Evolutionary conservation across 1,284 basidiomycete species (phyloP).

Genomic region (Neolentinus lepideus): DNA sequence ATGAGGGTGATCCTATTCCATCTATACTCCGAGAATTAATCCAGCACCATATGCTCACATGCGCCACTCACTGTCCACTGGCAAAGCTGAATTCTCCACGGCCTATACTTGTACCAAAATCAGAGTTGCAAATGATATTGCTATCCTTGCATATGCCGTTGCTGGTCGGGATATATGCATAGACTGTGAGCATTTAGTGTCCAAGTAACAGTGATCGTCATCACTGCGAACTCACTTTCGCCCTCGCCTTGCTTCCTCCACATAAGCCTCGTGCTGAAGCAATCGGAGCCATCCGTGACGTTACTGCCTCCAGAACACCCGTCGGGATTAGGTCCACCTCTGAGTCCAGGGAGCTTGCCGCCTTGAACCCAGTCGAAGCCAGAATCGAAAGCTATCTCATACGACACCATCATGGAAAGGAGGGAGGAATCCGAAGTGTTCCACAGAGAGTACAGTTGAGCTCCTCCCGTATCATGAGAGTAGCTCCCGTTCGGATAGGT

Average conservation of each 20-base stretch:
- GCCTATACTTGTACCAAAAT: constrained; percentile 34
- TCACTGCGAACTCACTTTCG: constrained; percentile 26
- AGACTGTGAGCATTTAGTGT: constrained; percentile 31
- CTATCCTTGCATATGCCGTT: constrained; percentile 26
- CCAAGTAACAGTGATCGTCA: constrained; percentile 6
- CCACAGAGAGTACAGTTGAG: constrained; percentile 61
- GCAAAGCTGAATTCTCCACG: constrained; percentile 31
- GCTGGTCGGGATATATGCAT: constrained; percentile 52
- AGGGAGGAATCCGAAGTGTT: constrained; percentile 48
- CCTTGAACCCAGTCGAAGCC: constrained; percentile 43
- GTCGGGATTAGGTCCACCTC: constrained; percentile 31
- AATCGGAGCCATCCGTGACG: constrained; percentile 29
- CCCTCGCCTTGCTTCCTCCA: constrained; percentile 34
- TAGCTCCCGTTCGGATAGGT: constrained; percentile 58
- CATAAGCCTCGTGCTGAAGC: constrained; percentile 40
- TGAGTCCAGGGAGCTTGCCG: constrained; percentile 40
- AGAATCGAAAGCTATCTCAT: constrained; percentile 64
- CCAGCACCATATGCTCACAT: neutral
- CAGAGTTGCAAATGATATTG: constrained; percentile 29
- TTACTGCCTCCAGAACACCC: constrained; percentile 34
- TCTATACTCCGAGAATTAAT: constrained; percentile 22
- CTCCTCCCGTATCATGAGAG: constrained; percentile 52
- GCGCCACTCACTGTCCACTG: constrained; percentile 41
- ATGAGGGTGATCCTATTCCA: constrained; percentile 54
- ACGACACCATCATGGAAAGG: constrained; percentile 58